phyloP scores from a whole-genome alignment of 2,329 filamentous ascomycete species.

The Cadophora luteo-olivacea region DNA sequence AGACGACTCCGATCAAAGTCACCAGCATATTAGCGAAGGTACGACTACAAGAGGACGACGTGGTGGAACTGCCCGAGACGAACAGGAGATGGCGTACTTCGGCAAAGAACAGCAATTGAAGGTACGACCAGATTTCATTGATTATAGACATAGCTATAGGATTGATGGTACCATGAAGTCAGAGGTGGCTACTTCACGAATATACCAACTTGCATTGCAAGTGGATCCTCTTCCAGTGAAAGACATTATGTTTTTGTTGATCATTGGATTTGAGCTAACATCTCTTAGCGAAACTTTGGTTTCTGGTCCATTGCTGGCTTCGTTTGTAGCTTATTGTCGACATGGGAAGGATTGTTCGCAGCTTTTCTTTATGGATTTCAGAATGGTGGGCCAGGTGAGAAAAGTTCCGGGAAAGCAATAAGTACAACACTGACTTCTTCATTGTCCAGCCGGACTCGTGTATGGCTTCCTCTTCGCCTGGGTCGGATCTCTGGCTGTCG shows the following conservation, averaged over 20 bases:
- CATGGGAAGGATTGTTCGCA: constrained; percentile 35
- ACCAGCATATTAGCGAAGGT: background rate
- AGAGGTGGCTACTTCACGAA: background rate
- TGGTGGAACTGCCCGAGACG: constrained; percentile 35
- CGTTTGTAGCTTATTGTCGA: constrained; percentile 31
- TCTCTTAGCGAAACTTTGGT: constrained; percentile 31
- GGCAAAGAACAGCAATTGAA: constrained; percentile 39
- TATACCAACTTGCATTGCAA: background rate
- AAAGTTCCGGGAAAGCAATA: background rate
- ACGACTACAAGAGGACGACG: constrained; percentile 34
- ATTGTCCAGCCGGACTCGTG: constrained; percentile 33
- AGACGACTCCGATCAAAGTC: constrained; percentile 13
- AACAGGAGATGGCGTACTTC: constrained; percentile 38
- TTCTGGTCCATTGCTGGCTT: constrained; percentile 34
- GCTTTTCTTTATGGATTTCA: constrained; percentile 33
- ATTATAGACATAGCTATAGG: background rate
- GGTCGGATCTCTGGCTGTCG: constrained; percentile 27
- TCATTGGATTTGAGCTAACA: background rate
- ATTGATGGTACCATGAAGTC: background rate
- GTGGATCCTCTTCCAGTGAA: background rate
- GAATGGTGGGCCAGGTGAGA: constrained; percentile 33
- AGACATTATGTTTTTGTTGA: background rate
- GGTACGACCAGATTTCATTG: constrained; percentile 14
- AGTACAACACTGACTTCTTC: constrained; percentile 3
- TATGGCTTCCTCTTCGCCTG: constrained; percentile 34